Evolutionary conservation across 1,139 yeast genomes (phyloP).

Genomic region (Candida pseudocylindracea): DNA sequence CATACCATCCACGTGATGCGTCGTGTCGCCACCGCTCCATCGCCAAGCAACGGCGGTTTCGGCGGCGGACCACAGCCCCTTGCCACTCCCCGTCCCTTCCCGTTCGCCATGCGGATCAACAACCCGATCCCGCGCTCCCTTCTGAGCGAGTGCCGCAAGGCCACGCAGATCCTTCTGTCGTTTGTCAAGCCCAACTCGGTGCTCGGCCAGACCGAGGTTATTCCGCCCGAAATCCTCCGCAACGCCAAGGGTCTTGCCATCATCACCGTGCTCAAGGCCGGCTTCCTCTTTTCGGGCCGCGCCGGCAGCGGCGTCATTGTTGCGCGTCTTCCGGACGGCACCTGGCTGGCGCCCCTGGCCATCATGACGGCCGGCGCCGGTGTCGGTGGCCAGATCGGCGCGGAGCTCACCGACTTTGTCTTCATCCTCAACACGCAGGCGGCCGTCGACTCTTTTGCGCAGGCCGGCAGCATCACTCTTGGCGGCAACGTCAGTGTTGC

Average conservation of each 20-base stretch:
- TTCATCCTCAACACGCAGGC: slow-evolving; percentile 69
- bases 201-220: slow-evolving; percentile 72
- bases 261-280: slow-evolving; percentile 85
- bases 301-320: slow-evolving; percentile 96
- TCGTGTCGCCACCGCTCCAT: too few relatives aligned
- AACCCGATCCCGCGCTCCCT: slow-evolving; percentile 91
- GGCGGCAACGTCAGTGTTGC: slow-evolving; percentile 94
- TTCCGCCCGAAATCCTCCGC: slow-evolving; percentile 73
- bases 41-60: too few relatives aligned
- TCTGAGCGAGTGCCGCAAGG: slow-evolving; percentile 67
- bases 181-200: slow-evolving; percentile 92
- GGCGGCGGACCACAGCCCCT: too few relatives aligned
- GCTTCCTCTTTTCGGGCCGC: slow-evolving; percentile 86
- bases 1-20: too few relatives aligned
- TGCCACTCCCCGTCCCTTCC: too few relatives aligned
- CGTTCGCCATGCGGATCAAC: slow-evolving; percentile 30
- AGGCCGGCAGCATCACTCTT: slow-evolving; percentile 78
- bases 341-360: slow-evolving; percentile 98
- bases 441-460: slow-evolving; percentile 90
- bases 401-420: slow-evolving; percentile 90
- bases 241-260: slow-evolving; percentile 88
- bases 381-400: slow-evolving; percentile 95
- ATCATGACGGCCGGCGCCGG: slow-evolving; percentile 96
- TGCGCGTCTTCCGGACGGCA: slow-evolving; percentile 82
- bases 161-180: slow-evolving; percentile 81